Evolutionary conservation across 2,329 filamentous ascomycete genomes (phyloP), one percentile per base, ranked within the genome.

Genomic region (Penicillium sp.): DNA sequence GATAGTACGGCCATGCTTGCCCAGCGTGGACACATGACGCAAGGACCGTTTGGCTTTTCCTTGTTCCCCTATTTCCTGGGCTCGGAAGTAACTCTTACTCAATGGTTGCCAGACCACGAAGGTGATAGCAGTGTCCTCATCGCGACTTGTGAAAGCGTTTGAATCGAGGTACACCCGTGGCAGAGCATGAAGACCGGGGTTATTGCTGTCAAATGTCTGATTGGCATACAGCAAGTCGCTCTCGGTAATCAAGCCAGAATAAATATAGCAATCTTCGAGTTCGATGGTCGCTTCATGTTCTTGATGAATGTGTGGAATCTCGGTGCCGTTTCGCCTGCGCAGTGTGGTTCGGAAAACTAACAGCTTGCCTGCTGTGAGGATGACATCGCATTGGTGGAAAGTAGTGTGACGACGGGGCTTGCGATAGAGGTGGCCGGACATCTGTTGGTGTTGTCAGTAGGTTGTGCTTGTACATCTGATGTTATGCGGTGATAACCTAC

Each of bases 71-170:
- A 70, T 64, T 57, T 78, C 72, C n/a, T 67, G 69, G 5, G 72
- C 75, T 46, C 74, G 73, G 66, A 87, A 86, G 64, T 82, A 80
- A 9, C 78, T 79, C 64, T 84, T 85, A 57, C 76, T 78, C 59
- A 80, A 78, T 37, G 81, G 81, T 61, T 85, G 81, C 85, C 85
- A 88, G 40, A 88, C 75, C n/a, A 87, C 85, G 65, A 88, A 88
- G 2, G 82, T 85, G 0, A 83, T 85, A 73, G 85, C 85, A n/a
- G 82, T 81, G 63, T 87, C 85, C 63, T 87, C 85, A 61, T 88
- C 85, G 0, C 79, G 81, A 26, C 78, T 82, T 20, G 83, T 87
- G 80, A 83, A 86, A 18, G 78, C 78, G 59, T 87, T 84, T 50
- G 83, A 64, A 4, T 70, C 78, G 32, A 82, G 78, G 63, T 85